Percentiles rank a stretch among this genome's conserved stretches.
Conservation (phyloP, 1,284 basidiomycete genomes). For the Mycena citricolor region DNA sequence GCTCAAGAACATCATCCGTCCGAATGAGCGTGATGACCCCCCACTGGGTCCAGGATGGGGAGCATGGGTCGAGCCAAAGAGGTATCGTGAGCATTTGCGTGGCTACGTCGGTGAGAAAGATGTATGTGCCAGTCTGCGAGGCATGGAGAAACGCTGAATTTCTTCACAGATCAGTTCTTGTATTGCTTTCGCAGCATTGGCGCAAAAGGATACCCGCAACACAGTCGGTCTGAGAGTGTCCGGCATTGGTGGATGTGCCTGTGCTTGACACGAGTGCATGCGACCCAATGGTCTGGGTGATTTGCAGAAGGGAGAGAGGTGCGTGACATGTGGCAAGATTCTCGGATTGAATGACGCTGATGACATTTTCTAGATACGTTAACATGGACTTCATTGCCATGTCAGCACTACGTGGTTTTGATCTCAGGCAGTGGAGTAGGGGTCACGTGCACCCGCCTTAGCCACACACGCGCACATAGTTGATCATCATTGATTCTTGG, state of each 20-base stretch:
- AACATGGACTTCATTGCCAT: constrained; percentile 1
- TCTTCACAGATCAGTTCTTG: constrained; percentile 13
- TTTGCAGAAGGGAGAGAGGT: constrained; percentile 22
- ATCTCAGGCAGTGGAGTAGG: too few species aligned
- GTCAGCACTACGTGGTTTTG: neutral
- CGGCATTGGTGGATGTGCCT: constrained; percentile 8
- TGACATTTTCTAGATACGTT: neutral
- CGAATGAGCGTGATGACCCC: constrained; percentile 7
- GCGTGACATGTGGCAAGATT: neutral
- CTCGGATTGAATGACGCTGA: neutral
- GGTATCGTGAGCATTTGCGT: constrained; percentile 12
- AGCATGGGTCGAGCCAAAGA: constrained; percentile 10
- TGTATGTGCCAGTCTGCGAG: neutral
- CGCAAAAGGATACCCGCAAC: constrained; percentile 3
- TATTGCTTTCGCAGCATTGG: constrained; percentile 4
- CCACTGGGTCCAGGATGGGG: constrained; percentile 9
- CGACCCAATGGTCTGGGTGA: constrained; percentile 15
- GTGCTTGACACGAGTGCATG: constrained; percentile 11
- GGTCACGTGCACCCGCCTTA: too few species aligned
- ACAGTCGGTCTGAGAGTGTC: constrained; percentile 5
- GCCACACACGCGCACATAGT: too few species aligned
- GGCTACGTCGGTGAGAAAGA: constrained; percentile 3
- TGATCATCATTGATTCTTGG: too few species aligned
- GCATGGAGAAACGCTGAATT: neutral
- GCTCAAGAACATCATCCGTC: constrained; percentile 8